Conservation (phyloP, 2,329 filamentous ascomycete genomes). For the Dothideomycetes sp. region DNA sequence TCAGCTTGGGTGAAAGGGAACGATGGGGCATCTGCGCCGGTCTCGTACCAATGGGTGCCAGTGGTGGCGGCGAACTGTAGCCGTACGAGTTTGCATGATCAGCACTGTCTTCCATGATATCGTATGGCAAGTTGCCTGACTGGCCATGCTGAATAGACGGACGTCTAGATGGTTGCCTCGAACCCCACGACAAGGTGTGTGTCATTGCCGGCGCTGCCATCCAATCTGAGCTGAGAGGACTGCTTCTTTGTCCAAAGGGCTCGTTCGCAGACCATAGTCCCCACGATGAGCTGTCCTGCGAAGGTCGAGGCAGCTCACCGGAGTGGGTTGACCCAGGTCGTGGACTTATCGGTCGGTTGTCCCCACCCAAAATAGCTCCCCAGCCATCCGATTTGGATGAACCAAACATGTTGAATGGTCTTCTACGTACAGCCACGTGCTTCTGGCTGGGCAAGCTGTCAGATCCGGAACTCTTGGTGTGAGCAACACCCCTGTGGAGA, state of each 20-base stretch:
- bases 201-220: constrained; percentile 27
- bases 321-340: constrained; percentile 44
- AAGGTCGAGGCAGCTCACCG: constrained; percentile 64
- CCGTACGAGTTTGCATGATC: constrained; percentile 39
- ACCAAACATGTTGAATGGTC: constrained; percentile 42
- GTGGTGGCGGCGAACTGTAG: constrained; percentile 40
- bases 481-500: constrained; percentile 23
- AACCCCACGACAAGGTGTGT: constrained; percentile 32
- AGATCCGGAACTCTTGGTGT: constrained; percentile 12
- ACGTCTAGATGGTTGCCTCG: constrained; percentile 66
- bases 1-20: constrained; percentile 52
- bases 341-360: constrained; percentile 34
- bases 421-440: constrained; percentile 34
- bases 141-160: constrained; percentile 73
- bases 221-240: constrained; percentile 47
- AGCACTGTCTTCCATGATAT: constrained; percentile 42
- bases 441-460: constrained; percentile 20
- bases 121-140: constrained; percentile 51
- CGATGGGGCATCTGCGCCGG: constrained; percentile 31
- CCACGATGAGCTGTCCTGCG: constrained; percentile 57
- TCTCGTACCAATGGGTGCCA: constrained; percentile 65
- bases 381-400: constrained; percentile 42
- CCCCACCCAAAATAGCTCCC: constrained; percentile 34
- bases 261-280: constrained; percentile 54
- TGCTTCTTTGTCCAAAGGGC: constrained; percentile 42